Evolutionary conservation across 1,139 yeast genomes (phyloP), one percentile per base, ranked within the genome.

Genomic region (Pichia sp.): DNA sequence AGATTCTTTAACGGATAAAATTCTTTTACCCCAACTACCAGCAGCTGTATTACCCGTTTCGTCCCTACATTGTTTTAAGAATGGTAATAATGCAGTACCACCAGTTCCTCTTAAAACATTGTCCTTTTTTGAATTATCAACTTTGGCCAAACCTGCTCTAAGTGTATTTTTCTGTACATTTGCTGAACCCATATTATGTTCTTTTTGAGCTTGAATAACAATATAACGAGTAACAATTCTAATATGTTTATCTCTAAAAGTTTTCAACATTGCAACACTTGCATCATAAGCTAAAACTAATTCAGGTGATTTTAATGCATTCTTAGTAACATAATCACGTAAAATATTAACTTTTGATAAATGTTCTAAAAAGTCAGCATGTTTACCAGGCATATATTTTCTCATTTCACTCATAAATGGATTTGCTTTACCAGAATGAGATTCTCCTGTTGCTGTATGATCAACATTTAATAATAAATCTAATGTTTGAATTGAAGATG

Each of bases 1-100:
- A 32, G 35, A 9, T 23, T 71, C 72, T 29, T 81, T 80, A 53
- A 79, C 82, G 43, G 83, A 76, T 50, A 87, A 73, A 36, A 87
- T 69, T 50, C 92, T 72, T 58, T 78, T 78, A 63, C 95, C 96
- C 96, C 96, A 87, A 43, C 70, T 74, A 47, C 95, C 92, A 33
- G 95, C 95, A 26, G 96, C 95, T 7, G 89, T 80, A 56, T 83
- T 92, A 35, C 95, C 95, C 9, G 96, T 90, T 63, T 90, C 97
- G 65, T 90, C 97, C 62, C 97, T 78, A 54, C 96, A 90, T 64
- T 90, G 97, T 63, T 89, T 89, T 60, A 90, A 74, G 67, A 90
- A 90, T 29, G 96, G 96, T 50, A 90, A 76, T 56, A 90, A 71
- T 0, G 95, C 82, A 0, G 97, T 90, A 36, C 97, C 97, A 16